Conservation (phyloP, 805 yeast species). For the Grigorovia yakushimaensis region DNA sequence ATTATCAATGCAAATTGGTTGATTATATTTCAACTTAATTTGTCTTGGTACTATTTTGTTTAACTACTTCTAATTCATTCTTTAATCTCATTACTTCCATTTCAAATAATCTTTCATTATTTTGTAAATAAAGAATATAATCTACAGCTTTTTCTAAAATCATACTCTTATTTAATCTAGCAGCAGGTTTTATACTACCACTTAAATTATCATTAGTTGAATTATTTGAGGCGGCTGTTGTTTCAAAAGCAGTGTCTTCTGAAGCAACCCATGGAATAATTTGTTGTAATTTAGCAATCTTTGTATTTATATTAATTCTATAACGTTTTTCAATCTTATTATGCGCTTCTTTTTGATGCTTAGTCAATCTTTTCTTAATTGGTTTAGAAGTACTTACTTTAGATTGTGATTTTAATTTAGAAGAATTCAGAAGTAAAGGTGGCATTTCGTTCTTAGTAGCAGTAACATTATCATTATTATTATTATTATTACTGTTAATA, state of each 20-base stretch:
- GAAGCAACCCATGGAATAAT: slow-evolving; percentile 59
- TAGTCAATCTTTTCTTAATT: slow-evolving; percentile 43
- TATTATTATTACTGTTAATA: background rate
- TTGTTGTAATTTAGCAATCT: slow-evolving; percentile 56
- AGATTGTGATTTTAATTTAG: background rate
- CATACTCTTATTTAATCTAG: slow-evolving; percentile 53
- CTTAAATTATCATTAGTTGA: slow-evolving; percentile 13
- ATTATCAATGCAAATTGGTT: no score
- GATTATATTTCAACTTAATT: no score
- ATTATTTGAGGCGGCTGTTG: background rate
- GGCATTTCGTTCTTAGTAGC: background rate
- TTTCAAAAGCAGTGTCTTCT: slow-evolving; percentile 53
- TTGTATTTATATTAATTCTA: slow-evolving; percentile 61
- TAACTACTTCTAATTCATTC: slow-evolving; percentile 25
- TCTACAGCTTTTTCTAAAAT: slow-evolving; percentile 60
- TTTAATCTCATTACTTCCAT: slow-evolving; percentile 27
- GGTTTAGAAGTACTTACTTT: background rate
- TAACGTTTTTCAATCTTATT: slow-evolving; percentile 64
- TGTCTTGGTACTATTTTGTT: background rate
- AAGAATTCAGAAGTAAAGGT: background rate
- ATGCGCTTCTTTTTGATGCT: slow-evolving; percentile 58
- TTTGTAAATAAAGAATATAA: slow-evolving; percentile 45
- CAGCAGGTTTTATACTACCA: slow-evolving; percentile 8
- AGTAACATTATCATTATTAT: background rate
- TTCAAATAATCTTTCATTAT: slow-evolving; percentile 33